Evolutionary conservation across 176 grass and related monocot genomes (phyloP), one percentile per base, ranked within the genome.

Genomic region (Olyra latifolia): DNA sequence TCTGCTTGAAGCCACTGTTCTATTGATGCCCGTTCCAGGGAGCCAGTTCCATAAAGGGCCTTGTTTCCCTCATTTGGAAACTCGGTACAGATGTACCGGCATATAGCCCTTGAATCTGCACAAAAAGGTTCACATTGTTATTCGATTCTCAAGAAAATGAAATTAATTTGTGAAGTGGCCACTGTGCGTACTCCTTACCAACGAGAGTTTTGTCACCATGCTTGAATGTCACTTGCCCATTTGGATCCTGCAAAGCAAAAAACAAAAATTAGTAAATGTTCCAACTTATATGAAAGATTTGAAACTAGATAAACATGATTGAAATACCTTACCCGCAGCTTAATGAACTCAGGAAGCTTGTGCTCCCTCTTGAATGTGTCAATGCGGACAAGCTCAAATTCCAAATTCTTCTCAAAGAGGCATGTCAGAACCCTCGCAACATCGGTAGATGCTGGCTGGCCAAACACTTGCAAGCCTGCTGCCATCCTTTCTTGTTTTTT

Each of bases 1-100:
- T 97, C 95, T 23, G 95, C 77, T 44, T 92, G 87, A 20, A 97
- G 87, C 95, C 95, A 94, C 44, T 97, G 92, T 57, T 94, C 95
- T 59, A 97, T 91, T 6, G 89, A 87, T 25, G 92, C 89, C 45
- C 81, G 88, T 56, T 97, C 92, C 25, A 97, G 89, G 60, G 74
- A 78, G 10, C 95, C 95, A 15, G 74, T 80, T 46, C 85, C 89
- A 58, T 88, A 92, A n/a, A 97, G 85, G 17, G 10, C 4, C 76
- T 47, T 97, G 59, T 94, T 91, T 71, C 92, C 92, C 69, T 80
- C 54, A 16, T 89, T 62, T 76, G 83, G 83, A 77, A 94, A 94
- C 29, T 91, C 89, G 44, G 53, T 57, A 52, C 85, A 97, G 14
- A 97, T 10, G n/a, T 94, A 84, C 52, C 87, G 80, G 62, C 90